Conservation (phyloP, 192 early-diverging fungal genomes). For the Spizellomyces sp. region DNA sequence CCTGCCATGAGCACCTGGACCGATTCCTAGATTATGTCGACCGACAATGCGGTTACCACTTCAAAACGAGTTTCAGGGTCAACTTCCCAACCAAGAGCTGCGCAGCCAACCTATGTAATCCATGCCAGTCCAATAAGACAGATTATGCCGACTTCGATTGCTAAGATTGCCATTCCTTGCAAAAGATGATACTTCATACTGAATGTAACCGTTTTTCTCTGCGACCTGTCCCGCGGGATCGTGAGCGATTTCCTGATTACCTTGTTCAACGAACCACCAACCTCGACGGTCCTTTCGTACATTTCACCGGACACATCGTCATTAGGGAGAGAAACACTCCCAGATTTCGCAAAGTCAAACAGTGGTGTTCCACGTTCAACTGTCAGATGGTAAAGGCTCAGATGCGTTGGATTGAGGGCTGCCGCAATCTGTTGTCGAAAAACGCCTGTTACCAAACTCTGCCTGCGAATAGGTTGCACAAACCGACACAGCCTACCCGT, state of each 20-base stretch:
- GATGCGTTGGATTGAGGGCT: constrained; percentile 24
- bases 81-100: neutral
- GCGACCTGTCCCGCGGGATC: neutral
- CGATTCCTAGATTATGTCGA: constrained; percentile 21
- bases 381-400: constrained; percentile 46
- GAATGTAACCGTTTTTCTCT: constrained; percentile 23
- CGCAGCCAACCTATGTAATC: constrained; percentile 36
- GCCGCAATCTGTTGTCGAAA: neutral
- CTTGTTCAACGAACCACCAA: neutral
- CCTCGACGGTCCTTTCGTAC: constrained; percentile 32
- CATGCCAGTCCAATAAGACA: constrained; percentile 36
- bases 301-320: constrained; percentile 33
- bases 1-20: constrained; percentile 46
- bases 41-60: neutral
- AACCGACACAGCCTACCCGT: constrained; percentile 1
- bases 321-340: constrained; percentile 1
- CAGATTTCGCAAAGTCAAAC: constrained; percentile 16
- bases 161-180: constrained; percentile 8
- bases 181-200: constrained; percentile 51
- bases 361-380: constrained; percentile 43
- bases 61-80: too few species aligned
- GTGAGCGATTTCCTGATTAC: too few species aligned
- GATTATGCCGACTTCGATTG: constrained; percentile 34
- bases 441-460: neutral
- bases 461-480: neutral